Evolutionary conservation across 2,329 filamentous ascomycete genomes (phyloP), one percentile per base, ranked within the genome.

Genomic region (Aureobasidium sp.): DNA sequence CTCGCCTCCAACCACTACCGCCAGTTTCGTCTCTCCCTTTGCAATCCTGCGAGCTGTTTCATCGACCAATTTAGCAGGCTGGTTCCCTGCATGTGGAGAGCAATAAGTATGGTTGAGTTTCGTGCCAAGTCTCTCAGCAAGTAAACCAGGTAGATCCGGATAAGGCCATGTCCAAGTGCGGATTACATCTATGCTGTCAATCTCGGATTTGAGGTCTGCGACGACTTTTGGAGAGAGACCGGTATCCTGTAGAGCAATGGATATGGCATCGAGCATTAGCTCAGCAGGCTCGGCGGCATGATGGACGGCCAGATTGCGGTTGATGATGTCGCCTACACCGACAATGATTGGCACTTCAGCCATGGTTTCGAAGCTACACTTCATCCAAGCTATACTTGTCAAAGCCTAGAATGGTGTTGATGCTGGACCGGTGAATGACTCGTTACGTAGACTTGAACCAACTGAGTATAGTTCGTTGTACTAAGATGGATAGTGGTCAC

Each of bases 151-250:
- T 2, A 91, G 75, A 72, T 91, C 85, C 1, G 81, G 76, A 71
- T 91, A 91, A 0, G 86, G 84, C 89, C 89, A 91, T 0, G 89
- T 90, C 89, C 89, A 92, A 0, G 87, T 87, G 47, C 81, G 82
- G 13, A 91, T 88, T 5, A 90, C 83, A 50, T 85, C 80, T 53
- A 92, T 80, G 69, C 85, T 87, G 72, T 91, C 88, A 61, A 90
- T 84, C 1, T 76, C 75, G 0, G 77, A 71, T 67, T 80, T 80
- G 0, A 90, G 72, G 0, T 77, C 71, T 15, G 69, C 68, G 8
- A 71, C 60, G 2, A 73, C 65, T 2, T 71, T 45, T 2, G 73
- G 70, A 16, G 73, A 70, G 11, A 81, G 69, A 1, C 73, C 75
- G 0, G 84, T 83, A 69, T 91, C 88, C 45, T 78, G 64, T 4